Evolutionary conservation across 371 early-diverging fungal genomes (phyloP).

Genomic region (Rhizopus stolonifer): DNA sequence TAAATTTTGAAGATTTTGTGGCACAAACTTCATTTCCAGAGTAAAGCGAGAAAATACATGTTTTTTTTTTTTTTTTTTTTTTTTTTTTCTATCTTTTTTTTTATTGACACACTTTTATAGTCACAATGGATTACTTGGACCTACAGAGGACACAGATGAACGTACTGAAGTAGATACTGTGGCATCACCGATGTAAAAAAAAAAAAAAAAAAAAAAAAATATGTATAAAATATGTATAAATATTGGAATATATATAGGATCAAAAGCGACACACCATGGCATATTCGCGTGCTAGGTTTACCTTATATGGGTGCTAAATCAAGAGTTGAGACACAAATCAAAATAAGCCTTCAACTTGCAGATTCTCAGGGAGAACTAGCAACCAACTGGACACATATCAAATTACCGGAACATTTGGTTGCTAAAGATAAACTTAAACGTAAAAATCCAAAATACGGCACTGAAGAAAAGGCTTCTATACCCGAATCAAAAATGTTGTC

Average conservation of each 20-base stretch:
- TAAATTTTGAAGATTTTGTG: slow-evolving; percentile 50
- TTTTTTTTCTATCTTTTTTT: too few species aligned
- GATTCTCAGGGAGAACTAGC: slow-evolving; percentile 61
- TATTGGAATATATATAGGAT: slow-evolving; percentile 11
- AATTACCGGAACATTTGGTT: slow-evolving; percentile 70
- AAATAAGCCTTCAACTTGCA: slow-evolving; percentile 70
- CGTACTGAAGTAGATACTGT: slow-evolving; percentile 21
- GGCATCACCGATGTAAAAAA: slow-evolving; percentile 35
- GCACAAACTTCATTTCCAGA: slow-evolving; percentile 45
- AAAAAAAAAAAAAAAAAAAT: neutral
- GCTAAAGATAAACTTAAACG: slow-evolving; percentile 63
- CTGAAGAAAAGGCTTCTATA: slow-evolving; percentile 34
- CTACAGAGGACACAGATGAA: slow-evolving; percentile 23
- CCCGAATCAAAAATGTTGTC: slow-evolving; percentile 36
- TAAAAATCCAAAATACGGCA: slow-evolving; percentile 34
- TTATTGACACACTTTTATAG: slow-evolving; percentile 14
- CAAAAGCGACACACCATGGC: slow-evolving; percentile 36
- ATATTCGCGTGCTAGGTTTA: slow-evolving; percentile 65
- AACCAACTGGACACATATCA: slow-evolving; percentile 67
- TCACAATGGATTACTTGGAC: slow-evolving; percentile 41
- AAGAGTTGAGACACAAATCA: slow-evolving; percentile 84
- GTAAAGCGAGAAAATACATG: too few species aligned
- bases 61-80: too few species aligned
- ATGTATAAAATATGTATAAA: too few species aligned
- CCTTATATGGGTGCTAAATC: slow-evolving; percentile 75